phyloP scores from a whole-genome alignment of 257 asterid species.

The Solanum lycopersicoides region DNA sequence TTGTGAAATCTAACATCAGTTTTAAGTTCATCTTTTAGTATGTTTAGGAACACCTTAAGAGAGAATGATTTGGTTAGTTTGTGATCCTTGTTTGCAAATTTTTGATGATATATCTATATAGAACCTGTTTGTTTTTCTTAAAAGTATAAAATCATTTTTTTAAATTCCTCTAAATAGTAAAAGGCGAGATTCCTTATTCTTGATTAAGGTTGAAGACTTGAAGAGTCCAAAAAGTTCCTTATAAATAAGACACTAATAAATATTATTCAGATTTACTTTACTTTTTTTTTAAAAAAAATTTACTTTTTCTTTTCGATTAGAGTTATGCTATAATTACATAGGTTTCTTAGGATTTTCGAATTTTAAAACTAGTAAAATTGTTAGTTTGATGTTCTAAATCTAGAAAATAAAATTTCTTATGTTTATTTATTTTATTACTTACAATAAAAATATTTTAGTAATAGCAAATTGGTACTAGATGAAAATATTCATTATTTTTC shows the following conservation, averaged over 20 bases:
- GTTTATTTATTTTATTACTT: background rate
- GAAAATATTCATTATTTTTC: background rate
- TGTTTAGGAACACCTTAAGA: background rate
- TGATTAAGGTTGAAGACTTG: background rate
- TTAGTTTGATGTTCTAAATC: background rate
- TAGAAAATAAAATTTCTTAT: background rate
- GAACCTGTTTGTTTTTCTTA: background rate
- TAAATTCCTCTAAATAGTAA: background rate
- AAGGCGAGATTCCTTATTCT: background rate
- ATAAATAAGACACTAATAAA: background rate
- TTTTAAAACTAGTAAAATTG: background rate
- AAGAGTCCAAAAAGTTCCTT: background rate
- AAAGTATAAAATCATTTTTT: background rate
- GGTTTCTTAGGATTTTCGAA: background rate
- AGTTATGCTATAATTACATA: background rate
- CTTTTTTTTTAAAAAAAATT: background rate
- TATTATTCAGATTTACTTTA: background rate
- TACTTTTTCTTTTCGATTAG: background rate
- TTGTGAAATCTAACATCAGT: background rate
- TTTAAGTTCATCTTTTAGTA: background rate
- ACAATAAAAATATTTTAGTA: no score
- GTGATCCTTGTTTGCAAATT: background rate
- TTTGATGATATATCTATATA: background rate
- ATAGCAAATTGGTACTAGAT: no score
- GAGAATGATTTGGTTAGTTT: background rate